A percentile compares a stretch with the other conserved stretches of the same genome.
phyloP scores from a whole-genome alignment of 108 stramenopile genomes.

The Cyclotella kingstonii region DNA sequence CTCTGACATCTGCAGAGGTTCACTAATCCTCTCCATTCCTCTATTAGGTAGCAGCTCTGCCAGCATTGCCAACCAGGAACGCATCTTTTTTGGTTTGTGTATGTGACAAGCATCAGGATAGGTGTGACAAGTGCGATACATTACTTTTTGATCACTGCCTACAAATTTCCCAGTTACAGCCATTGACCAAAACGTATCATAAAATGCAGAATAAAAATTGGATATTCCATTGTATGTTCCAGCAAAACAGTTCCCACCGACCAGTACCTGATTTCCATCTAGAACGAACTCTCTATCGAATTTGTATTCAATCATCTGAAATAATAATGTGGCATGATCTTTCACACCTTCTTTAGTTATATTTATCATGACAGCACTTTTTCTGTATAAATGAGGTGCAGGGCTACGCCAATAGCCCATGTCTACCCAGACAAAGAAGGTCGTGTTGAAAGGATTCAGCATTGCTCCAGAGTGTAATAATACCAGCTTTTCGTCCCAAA shows the following conservation, averaged over 20 bases:
- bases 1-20: slow-evolving; percentile 19
- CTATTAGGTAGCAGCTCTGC: slow-evolving; percentile 34
- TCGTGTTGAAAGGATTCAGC: slow-evolving; percentile 50
- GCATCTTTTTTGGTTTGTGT: slow-evolving; percentile 23
- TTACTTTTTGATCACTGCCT: slow-evolving; percentile 46
- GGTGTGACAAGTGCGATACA: slow-evolving; percentile 42
- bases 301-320: slow-evolving; percentile 35
- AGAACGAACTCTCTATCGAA: slow-evolving; percentile 21
- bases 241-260: slow-evolving; percentile 43
- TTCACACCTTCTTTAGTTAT: slow-evolving; percentile 41
- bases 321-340: slow-evolving; percentile 33
- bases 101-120: slow-evolving; percentile 46
- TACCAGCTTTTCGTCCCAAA: slow-evolving; percentile 48
- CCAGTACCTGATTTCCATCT: slow-evolving; percentile 34
- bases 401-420: slow-evolving; percentile 47
- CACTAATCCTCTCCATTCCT: slow-evolving; percentile 27
- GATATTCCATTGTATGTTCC: slow-evolving; percentile 43
- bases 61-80: slow-evolving; percentile 35
- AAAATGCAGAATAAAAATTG: slow-evolving; percentile 45
- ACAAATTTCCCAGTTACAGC: slow-evolving; percentile 41
- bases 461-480: slow-evolving; percentile 41
- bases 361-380: slow-evolving; percentile 39
- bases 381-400: slow-evolving; percentile 38
- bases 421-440: slow-evolving; percentile 46
- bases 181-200: slow-evolving; percentile 50